These are phyloP conservation scores for Coemansia sp. DNA, from an alignment of 192 early-diverging fungal species.

Conservation along the genomic window DNA sequence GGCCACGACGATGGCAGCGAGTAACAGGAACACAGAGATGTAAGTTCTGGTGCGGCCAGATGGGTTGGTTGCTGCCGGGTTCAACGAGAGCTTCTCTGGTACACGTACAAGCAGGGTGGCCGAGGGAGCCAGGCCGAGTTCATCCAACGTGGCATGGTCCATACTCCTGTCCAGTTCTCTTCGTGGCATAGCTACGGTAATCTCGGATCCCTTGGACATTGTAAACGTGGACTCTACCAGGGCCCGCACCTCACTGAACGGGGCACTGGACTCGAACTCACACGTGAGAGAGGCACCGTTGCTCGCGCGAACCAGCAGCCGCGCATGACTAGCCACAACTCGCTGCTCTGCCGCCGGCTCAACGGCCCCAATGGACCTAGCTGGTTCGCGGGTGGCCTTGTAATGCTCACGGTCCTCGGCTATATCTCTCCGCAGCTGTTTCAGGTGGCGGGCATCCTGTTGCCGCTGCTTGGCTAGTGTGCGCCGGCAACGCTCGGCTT, in stretches of 20 bases:
- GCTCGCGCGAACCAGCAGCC: conserved; percentile 18
- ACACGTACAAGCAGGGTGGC: conserved; percentile 21
- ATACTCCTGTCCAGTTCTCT: neutral
- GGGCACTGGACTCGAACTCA: neutral
- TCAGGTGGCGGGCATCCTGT: neutral
- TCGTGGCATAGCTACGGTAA: conserved; percentile 1
- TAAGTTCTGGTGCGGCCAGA: neutral
- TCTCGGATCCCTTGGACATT: neutral
- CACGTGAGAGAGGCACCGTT: conserved; percentile 3
- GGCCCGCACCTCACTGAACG: conserved; percentile 13
- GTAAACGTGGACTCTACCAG: neutral
- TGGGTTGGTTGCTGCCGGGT: neutral
- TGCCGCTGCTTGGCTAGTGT: conserved; percentile 1
- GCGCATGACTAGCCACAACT: neutral
- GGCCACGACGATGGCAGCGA: neutral
- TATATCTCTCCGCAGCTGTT: conserved; percentile 1
- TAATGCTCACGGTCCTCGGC: conserved; percentile 1
- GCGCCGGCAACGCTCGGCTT: conserved; percentile 4
- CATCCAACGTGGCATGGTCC: conserved; percentile 5
- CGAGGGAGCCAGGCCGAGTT: conserved; percentile 21
- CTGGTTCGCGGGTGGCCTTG: neutral
- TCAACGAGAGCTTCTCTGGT: neutral
- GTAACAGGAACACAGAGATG: neutral
- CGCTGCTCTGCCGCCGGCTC: neutral
- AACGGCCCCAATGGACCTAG: neutral